phyloP scores from a whole-genome alignment of 2,329 filamentous ascomycete species.

The Trichoderma endophyticum region DNA sequence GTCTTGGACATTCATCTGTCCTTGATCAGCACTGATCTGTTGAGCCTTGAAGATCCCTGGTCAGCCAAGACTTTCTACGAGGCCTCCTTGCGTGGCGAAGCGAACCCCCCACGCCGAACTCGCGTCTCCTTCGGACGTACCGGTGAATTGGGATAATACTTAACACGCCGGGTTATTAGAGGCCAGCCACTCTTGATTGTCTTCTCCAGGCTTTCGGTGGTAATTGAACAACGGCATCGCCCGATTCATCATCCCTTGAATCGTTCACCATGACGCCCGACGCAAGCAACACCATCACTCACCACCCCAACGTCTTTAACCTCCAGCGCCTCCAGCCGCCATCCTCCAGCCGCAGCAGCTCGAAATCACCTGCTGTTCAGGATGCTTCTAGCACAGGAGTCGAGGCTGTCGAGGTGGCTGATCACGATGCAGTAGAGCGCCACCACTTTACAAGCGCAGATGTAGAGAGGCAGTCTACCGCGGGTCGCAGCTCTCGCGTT shows the following conservation, averaged over 20 bases:
- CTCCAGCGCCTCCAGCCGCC: conserved; percentile 35
- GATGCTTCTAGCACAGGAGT: conserved; percentile 46
- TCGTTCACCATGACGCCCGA: conserved; percentile 40
- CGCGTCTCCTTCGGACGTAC: not conserved
- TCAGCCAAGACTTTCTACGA: not conserved
- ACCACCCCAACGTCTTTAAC: conserved; percentile 45
- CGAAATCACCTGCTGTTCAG: conserved; percentile 26
- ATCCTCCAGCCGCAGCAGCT: conserved; percentile 27
- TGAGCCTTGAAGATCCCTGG: not conserved
- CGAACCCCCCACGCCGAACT: not conserved
- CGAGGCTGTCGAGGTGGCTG: conserved; percentile 36
- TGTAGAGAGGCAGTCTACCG: conserved; percentile 47
- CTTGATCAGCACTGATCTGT: not conserved
- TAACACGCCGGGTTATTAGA: not conserved
- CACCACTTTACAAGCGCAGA: conserved; percentile 42
- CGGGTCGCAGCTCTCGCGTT: conserved; percentile 39
- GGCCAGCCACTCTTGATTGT: not conserved
- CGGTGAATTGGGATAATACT: not conserved
- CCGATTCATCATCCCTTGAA: not conserved
- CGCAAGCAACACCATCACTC: conserved; percentile 39
- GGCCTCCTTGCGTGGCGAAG: conserved; percentile 3
- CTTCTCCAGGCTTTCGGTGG: not conserved
- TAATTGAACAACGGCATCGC: not conserved
- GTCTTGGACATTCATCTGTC: not conserved
- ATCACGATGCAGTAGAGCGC: conserved; percentile 41